Evolutionary conservation across 1,284 basidiomycete genomes (phyloP).

Genomic region (Puccinia hordei): DNA sequence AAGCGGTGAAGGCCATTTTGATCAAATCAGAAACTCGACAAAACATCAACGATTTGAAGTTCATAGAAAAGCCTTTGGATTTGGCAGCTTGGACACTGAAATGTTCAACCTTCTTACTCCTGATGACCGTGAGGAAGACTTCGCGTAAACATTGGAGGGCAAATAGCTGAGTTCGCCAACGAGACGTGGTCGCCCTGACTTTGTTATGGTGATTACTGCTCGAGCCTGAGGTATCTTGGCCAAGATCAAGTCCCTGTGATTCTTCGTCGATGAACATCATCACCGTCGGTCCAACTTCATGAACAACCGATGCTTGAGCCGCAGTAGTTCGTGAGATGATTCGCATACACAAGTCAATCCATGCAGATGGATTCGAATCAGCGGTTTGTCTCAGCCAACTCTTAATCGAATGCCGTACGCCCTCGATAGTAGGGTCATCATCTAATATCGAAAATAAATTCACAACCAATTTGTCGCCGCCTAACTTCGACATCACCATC

Average conservation of each 20-base stretch:
- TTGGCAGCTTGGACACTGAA: slow-evolving; percentile 71
- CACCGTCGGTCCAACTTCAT: slow-evolving; percentile 66
- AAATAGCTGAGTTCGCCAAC: slow-evolving; percentile 97
- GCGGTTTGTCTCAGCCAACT: slow-evolving; percentile 96
- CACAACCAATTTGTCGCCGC: slow-evolving; percentile 89
- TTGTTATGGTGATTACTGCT: background rate
- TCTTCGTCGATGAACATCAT: slow-evolving; percentile 54
- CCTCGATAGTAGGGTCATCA: slow-evolving; percentile 88
- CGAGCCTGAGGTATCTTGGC: slow-evolving; percentile 48
- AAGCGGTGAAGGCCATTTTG: slow-evolving; percentile 96
- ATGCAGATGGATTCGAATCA: slow-evolving; percentile 85
- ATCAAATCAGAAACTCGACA: slow-evolving; percentile 88
- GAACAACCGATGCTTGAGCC: slow-evolving; percentile 11
- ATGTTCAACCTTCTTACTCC: slow-evolving; percentile 76
- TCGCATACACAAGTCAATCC: slow-evolving; percentile 95
- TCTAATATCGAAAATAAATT: slow-evolving; percentile 93
- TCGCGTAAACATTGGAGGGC: slow-evolving; percentile 88
- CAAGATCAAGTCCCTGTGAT: slow-evolving; percentile 55
- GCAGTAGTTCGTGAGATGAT: slow-evolving; percentile 74
- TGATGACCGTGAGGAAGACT: slow-evolving; percentile 76
- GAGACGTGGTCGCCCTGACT: slow-evolving; percentile 62
- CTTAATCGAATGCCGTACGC: slow-evolving; percentile 87
- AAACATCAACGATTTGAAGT: slow-evolving; percentile 68
- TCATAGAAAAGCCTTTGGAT: slow-evolving; percentile 54
- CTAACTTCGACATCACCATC: slow-evolving; percentile 82